Evolutionary conservation across 2,329 filamentous ascomycete genomes (phyloP), one percentile per base, ranked within the genome.

Genomic region (Microascus cirrosus): DNA sequence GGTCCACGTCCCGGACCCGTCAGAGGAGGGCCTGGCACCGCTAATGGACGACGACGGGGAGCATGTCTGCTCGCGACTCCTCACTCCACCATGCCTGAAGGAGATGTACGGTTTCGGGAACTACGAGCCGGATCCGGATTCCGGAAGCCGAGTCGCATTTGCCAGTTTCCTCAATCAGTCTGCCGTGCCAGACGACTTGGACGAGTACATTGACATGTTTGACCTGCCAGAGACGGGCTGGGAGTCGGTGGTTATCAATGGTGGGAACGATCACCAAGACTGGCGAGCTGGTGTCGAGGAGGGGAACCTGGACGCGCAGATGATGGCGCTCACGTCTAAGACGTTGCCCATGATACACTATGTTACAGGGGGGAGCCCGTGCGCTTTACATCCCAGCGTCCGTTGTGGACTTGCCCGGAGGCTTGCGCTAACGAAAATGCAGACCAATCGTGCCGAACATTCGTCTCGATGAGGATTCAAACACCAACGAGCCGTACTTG

Each of bases 401-500:
- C 15, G n/a, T 18, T 7, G 15, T 18, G 18, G 13, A 32, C 10
- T 5, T 34, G 1, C 20, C 36, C 42, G 18, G 13, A 20, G 54
- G 51, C 13, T 48, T n/a, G 7, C 15, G 35, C 48, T 54, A 68
- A 73, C 64, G 73, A 73, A 59, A 42, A 36, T 22, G 28, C n/a
- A 59, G 58, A 25, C 70, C 72, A 57, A 68, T 70, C 8, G 70
- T 64, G 45, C 63, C 66, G 25, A 63, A 66, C 59, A 52, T 66
- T n/a, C 42, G 62, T 25, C 58, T 60, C 24, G 55, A 63, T 52
- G 59, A 62, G 15, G 65, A 65, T 10, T 62, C 71, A 62, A 77
- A 83, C 62, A 73, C 71, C n/a, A 86, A 87, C 67, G 85, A 87
- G 71, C 84, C 84, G 0, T 89, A 86, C 67, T 73, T 87, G 1